Conservation (phyloP, 2,329 filamentous ascomycete species). For the Cadophora malorum region DNA sequence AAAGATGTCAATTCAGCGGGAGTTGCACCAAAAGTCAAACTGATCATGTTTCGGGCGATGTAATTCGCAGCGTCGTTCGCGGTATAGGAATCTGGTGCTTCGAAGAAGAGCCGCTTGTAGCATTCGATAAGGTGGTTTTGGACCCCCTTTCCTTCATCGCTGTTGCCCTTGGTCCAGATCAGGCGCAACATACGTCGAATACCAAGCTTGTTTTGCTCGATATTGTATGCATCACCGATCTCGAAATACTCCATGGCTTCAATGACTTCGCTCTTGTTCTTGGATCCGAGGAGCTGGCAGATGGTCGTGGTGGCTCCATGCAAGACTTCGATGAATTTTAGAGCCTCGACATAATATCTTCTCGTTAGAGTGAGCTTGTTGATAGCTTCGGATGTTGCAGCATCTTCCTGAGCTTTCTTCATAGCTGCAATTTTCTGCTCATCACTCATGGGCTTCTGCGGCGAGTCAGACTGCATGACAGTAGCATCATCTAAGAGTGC, state of each 20-base stretch:
- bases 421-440: conserved; percentile 77
- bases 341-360: conserved; percentile 90
- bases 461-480: conserved; percentile 70
- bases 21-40: conserved; percentile 92
- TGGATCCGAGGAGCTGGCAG: conserved; percentile 87
- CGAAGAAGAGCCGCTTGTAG: conserved; percentile 95
- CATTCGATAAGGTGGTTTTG: conserved; percentile 97
- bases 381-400: conserved; percentile 86
- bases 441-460: conserved; percentile 77
- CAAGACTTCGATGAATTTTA: conserved; percentile 91
- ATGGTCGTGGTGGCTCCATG: conserved; percentile 82
- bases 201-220: conserved; percentile 89
- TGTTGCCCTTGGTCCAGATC: conserved; percentile 99
- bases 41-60: conserved; percentile 98
- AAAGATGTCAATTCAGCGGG: conserved; percentile 94
- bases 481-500: conserved; percentile 88
- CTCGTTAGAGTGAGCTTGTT: conserved; percentile 86
- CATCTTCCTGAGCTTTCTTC: conserved; percentile 83
- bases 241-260: conserved; percentile 99
- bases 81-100: conserved; percentile 87
- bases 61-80: conserved; percentile 93
- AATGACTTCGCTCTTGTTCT: conserved; percentile 98
- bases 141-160: conserved; percentile 97
- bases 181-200: conserved; percentile 95
- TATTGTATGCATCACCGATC: conserved; percentile 92